These are phyloP conservation scores for Tolypocladium album DNA, from an alignment of 2,329 filamentous ascomycete species.

Conservation along the genomic window DNA sequence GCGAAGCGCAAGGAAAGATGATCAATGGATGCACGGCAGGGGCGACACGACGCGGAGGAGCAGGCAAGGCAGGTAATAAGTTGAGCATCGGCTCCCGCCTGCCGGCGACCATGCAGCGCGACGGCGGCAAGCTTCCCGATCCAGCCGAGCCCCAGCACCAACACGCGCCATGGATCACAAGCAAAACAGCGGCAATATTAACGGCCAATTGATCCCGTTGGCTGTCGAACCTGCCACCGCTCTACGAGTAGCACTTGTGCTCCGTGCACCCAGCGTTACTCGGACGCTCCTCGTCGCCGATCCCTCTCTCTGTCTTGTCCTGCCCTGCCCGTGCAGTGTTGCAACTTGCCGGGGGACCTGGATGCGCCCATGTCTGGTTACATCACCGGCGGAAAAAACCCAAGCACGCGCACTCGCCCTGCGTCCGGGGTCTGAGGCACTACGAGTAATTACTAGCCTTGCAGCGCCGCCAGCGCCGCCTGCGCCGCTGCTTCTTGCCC, in stretches of 20 bases:
- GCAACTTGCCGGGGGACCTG: too few species aligned
- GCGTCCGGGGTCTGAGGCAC: background rate
- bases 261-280: too few species aligned
- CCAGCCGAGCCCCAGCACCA: background rate
- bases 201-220: background rate
- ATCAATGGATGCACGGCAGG: background rate
- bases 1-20: background rate
- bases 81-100: background rate
- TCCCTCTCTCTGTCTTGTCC: too few species aligned
- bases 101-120: background rate
- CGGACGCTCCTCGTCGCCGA: background rate
- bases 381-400: background rate
- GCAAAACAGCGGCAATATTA: background rate
- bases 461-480: too few species aligned
- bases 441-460: too few species aligned
- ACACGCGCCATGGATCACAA: background rate
- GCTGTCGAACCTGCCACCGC: background rate
- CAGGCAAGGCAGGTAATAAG: background rate
- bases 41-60: background rate
- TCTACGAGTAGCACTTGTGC: background rate
- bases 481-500: too few species aligned
- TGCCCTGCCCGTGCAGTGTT: too few species aligned
- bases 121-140: background rate
- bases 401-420: background rate
- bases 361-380: background rate